Evolutionary conservation across 164 flowering plant species (phyloP), one percentile per base, ranked within the genome.

Genomic region (Vitis rotundifolia): DNA sequence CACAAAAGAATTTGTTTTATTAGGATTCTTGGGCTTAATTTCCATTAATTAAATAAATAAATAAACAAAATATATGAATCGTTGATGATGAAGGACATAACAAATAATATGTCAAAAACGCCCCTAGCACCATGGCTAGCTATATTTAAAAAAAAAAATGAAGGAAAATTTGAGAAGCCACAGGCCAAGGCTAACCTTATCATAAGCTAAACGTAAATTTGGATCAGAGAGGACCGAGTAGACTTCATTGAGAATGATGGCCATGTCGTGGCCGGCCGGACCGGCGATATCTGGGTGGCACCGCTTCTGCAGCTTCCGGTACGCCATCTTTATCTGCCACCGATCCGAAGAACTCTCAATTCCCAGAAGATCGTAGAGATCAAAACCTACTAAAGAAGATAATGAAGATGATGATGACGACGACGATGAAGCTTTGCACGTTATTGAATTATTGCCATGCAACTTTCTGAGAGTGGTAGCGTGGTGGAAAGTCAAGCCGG

Each of bases 281-380:
- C 97, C 99, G 7, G 97, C 99, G 9, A 94, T 88, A 63, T 94
- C 99, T 0, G 99, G 99, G 69, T 94, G 97, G 74, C 97, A 94
- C 14, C 88, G 79, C 77, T 94, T 94, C 80, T 94, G 99, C 68
- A 94, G 76, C 10, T 83, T 61, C 12, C 99, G 79, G 71, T 92
- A 92, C 0, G 97, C 97, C 18, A 54, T 62, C 71, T 91, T 92
- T 7, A 94, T 90, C 77, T 83, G 78, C 0, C 86, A 71, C 18
- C 77, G 92, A 58, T 88, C 76, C 8, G 90, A 88, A 5, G 84
- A 73, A 73, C 86, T 83, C 8, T 92, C 91, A 16, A 94, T 68
- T 2, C 99, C 97, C 0, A 94, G 83, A n/a, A 94, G 91, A 37
- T 94, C 97, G n/a, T 92, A 94, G 5, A 92, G 85, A 75, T 92